Base-by-base conservation (phyloP, 768 basidiomycete genomes). In the Tulasnella sp. region DNA sequence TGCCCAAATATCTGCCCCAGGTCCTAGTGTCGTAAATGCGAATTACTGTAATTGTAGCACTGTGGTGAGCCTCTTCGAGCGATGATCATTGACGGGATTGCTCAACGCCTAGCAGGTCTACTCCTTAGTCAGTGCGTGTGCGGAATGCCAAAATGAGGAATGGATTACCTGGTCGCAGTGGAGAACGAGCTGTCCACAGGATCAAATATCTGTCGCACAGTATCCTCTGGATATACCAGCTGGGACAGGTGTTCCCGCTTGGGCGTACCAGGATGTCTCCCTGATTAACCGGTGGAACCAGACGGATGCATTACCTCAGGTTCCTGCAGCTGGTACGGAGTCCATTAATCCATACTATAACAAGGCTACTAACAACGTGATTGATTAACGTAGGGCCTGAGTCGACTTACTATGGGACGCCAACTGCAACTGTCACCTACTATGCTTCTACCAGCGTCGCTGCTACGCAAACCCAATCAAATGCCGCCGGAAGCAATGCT, bases 191-290 rank as follows among this genome's bases (percentile, higher is more conserved):
- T 76, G 75, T 69, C 22, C 73, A 32, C 36, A 40, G 19, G 7
- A 52, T 22, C 29, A 65, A 29, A 52, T 63, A 39, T 71, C 75
- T 5, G 66, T 74, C 14, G 72, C 44, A 47, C 86, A 86, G 19
- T 88, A 80, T 74, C 84, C 86, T 0, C 67, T 79, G 16, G 76
- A 78, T 17, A 78, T 89, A 64, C 88, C 88, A 3, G 71, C 76
- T 0, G 83, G 83, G 9, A 81, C 85, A 2, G 79, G 80, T 17
- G 82, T 89, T 22, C 88, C 88, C 6, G 83, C 83, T 12, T 90
- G 88, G 88, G 88, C 88, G 14, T 90, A 85, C 73, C 78, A 85
- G 37, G 83, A 87, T 71, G 84, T 88, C 22, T 77, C 80, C 14
- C 22, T 41, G 16, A 32, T 6, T 26, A 59, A 72, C 37, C 29